Percentiles rank a stretch among this genome's conserved stretches.
phyloP scores from a whole-genome alignment of 1,139 yeast genomes.

The Yamadazyma conglobata region DNA sequence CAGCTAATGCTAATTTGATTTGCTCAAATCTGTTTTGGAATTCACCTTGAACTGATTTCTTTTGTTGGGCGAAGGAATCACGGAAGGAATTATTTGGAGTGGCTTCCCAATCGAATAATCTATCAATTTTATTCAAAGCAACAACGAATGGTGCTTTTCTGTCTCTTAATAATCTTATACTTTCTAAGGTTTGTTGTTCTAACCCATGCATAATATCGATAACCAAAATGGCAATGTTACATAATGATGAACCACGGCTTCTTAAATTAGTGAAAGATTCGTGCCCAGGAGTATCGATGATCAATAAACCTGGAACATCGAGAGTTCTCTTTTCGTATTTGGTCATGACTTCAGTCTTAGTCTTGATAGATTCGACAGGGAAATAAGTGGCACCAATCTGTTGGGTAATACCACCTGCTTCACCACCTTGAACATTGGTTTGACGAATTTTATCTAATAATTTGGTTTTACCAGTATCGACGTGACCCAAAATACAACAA shows the following conservation, averaged over 20 bases:
- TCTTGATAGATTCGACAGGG: constrained; percentile 91
- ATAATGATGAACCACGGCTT: constrained; percentile 96
- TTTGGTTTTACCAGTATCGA: constrained; percentile 98
- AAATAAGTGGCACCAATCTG: constrained; percentile 99
- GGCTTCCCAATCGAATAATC: constrained; percentile 91
- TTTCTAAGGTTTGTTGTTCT: constrained; percentile 95
- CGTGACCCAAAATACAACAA: constrained; percentile 98
- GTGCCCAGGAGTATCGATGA: constrained; percentile 99
- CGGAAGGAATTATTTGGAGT: constrained; percentile 93
- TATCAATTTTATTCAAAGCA: constrained; percentile 95
- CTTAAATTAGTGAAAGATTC: constrained; percentile 97
- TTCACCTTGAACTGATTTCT: constrained; percentile 83
- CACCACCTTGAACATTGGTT: constrained; percentile 99
- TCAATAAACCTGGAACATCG: constrained; percentile 94
- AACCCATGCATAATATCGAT: constrained; percentile 99
- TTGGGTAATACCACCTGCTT: constrained; percentile 99
- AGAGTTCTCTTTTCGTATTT: constrained; percentile 78
- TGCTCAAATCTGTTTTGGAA: constrained; percentile 83
- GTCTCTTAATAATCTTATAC: constrained; percentile 86
- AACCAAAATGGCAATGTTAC: constrained; percentile 98
- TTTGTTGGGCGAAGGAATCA: constrained; percentile 82
- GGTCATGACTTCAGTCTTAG: constrained; percentile 89
- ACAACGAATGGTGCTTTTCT: constrained; percentile 97
- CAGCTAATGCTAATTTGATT: constrained; percentile 89
- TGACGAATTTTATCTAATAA: constrained; percentile 95